phyloP scores from a whole-genome alignment of 768 basidiomycete genomes.

The Xerocomellus amylosporus region DNA sequence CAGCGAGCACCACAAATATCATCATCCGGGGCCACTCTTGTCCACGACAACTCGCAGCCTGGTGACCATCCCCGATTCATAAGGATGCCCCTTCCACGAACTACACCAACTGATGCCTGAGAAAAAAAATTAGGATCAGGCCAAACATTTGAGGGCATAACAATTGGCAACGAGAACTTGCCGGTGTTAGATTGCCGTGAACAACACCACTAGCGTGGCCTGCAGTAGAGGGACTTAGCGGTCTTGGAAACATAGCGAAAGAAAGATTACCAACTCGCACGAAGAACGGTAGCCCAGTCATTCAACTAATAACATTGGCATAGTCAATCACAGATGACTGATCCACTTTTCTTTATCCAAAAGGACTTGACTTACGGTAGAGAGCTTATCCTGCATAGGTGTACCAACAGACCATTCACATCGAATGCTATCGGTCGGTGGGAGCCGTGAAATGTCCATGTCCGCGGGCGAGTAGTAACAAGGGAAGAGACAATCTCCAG shows the following conservation, averaged over 20 bases:
- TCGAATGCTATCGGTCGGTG: neutral
- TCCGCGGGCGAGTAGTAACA: neutral
- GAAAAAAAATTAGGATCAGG: neutral
- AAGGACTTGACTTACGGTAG: slow-evolving; percentile 1
- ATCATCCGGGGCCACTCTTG: neutral
- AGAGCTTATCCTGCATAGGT: neutral
- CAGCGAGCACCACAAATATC: slow-evolving; percentile 8
- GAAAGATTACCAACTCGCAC: neutral
- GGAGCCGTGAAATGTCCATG: no score
- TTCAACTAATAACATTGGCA: neutral
- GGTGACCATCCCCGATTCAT: neutral
- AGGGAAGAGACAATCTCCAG: neutral
- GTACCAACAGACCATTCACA: neutral
- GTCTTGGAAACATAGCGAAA: neutral
- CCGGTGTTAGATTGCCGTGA: slow-evolving; percentile 11
- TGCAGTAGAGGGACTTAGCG: neutral
- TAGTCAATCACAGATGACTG: neutral
- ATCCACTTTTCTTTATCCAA: neutral
- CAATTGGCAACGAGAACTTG: neutral
- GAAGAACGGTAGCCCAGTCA: slow-evolving; percentile 10
- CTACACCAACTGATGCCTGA: slow-evolving; percentile 4
- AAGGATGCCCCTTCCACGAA: slow-evolving; percentile 2
- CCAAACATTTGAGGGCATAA: neutral
- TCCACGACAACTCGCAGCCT: no score
- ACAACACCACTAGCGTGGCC: neutral